Evolutionary conservation across 1,139 yeast species (phyloP), one percentile per base, ranked within the genome.

Genomic region (Saccharomycopsis hybrid): DNA sequence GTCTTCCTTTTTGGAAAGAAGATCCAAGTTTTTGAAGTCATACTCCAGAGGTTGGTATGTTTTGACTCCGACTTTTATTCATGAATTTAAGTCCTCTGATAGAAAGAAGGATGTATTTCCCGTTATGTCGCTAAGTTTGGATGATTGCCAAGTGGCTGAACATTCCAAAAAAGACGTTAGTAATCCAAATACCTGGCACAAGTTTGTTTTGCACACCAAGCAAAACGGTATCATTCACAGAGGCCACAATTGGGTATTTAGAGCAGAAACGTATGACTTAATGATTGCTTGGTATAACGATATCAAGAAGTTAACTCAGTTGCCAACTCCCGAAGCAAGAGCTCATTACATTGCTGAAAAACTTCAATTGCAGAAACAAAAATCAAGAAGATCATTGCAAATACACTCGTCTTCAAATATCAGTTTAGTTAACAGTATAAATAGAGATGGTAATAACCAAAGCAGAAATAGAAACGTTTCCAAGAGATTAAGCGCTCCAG

Each of bases 21-120:
- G 96, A 59, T 86, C 97, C 1, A 92, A 90, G 69, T 89, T 81
- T 64, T 73, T 92, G 57, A 90, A 89, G 69, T 85, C 92, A 31
- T 94, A 89, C 66, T 80, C 95, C 3, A 78, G 82, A 58, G 95
- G 95, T 3, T 92, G 87, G 81, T 94, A 89, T 63, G 96, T 92
- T 32, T 72, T 92, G 58, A 89, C 98, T 1, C 85, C 97, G 52
- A 80, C 82, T 53, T 90, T 79, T 61, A 70, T 92, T 52, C 97
- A 92, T 64, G 98, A 92, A 67, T 87, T 92, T 67, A 90, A 89
- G 68, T 72, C 90, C 1, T 67, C 79, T 5, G 96, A 90, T 65
- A 76, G 96, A 50, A 84, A 82, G 59, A 84, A 78, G 60, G 97
- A 90, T 63, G 80, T 86, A 50, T 65, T 74, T n/a, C 98, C 98